Conservation (phyloP, 208 protist genomes). For the Trypanosoma scelopori region DNA sequence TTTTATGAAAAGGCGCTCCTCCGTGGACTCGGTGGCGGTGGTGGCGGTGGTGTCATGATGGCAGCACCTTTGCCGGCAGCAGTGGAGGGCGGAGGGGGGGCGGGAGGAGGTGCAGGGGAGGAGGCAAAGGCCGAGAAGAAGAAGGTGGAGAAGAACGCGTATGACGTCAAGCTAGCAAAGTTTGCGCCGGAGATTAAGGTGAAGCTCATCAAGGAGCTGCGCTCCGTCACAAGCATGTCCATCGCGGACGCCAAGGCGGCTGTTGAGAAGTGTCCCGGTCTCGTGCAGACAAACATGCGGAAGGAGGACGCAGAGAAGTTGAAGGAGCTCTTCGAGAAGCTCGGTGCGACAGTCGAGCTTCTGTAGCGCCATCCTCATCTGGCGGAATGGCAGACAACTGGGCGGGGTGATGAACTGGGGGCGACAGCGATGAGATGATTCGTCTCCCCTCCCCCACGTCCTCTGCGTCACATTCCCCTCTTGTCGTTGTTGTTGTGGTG, state of each 20-base stretch:
- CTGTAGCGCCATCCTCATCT: constrained; percentile 39
- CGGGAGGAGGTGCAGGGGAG: constrained; percentile 39
- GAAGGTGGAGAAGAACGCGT: constrained; percentile 88
- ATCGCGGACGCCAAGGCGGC: constrained; percentile 89
- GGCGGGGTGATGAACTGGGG: no score
- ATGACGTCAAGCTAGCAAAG: constrained; percentile 88
- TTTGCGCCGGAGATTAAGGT: constrained; percentile 86
- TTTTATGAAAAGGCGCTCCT: constrained; percentile 92
- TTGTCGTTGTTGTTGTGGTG: no score
- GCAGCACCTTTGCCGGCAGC: constrained; percentile 27
- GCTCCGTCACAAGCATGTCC: constrained; percentile 79
- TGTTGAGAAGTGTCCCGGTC: constrained; percentile 87
- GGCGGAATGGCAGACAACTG: no score
- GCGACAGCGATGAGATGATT: background rate
- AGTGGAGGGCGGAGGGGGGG: constrained; percentile 33
- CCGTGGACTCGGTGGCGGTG: constrained; percentile 69
- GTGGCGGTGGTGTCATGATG: constrained; percentile 56
- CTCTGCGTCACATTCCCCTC: no score
- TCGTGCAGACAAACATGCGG: constrained; percentile 85
- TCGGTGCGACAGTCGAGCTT: constrained; percentile 87
- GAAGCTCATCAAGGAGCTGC: constrained; percentile 92
- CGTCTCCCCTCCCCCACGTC: background rate
- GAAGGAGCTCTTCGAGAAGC: constrained; percentile 85
- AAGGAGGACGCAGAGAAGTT: constrained; percentile 91
- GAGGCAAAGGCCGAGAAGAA: constrained; percentile 83